Evolutionary conservation across 257 asterid genomes (phyloP), one percentile per base, ranked within the genome.

Genomic region (Jaltomata sinuosa): DNA sequence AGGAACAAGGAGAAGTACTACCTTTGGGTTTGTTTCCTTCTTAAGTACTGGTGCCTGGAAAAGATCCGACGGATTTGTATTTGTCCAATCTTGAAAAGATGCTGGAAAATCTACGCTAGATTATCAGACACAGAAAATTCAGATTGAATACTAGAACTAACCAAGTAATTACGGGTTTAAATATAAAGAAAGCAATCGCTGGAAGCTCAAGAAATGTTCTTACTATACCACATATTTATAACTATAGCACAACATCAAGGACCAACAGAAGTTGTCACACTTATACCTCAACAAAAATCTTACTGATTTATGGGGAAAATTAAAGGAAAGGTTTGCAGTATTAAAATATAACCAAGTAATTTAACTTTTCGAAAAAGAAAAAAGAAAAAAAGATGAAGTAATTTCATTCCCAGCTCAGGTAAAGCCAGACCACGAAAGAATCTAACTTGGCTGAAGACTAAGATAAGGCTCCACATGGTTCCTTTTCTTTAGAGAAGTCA

Each of bases 91-190:
- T 90, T 93, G 98, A 90, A 91, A 95, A 83, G 94, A 81, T 64
- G 95, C 92, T 16, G 98, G 94, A 84, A 95, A 95, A 88, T 94
- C 98, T 90, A 92, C 93, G 84, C 98, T 95, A 80, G 81, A 92
- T 85, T 85, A 84, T 85, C 84, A 84, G 72, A 93, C 79, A 80
- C 7, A 29, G 84, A 90, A 50, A 86, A 76, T 50, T 87, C 62
- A 49, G 22, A 65, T 86, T 86, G 84, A 85, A 31, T 5, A 82
- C 42, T 14, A 11, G 69, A 85, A 83, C 45, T 50, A 42, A 62
- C 47, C 53, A 42, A 74, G 42, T 42, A 62, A 45, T 69, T 47
- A 49, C 4, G 9, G 15, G 5, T 47, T 47, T 45, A 47, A 34
- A 10, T 54, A 52, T 68, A 57, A 83, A 59, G 85, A 81, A 40